Conservation (phyloP, 305 asterid species). For the Solanum hybrid region DNA sequence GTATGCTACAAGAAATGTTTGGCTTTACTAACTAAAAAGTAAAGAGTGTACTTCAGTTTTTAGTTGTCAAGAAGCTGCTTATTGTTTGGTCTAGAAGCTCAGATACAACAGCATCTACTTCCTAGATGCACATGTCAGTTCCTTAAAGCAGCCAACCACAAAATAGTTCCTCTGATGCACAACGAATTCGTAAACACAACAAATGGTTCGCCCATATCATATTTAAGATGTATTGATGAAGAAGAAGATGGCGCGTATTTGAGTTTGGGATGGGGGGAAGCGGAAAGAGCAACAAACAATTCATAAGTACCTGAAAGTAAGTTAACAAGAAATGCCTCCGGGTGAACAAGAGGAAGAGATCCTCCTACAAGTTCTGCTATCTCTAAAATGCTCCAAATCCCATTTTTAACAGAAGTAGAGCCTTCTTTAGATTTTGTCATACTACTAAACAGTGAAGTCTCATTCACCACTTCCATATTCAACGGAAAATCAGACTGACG, state of each 20-base stretch:
- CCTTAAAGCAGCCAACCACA: not conserved
- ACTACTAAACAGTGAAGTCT: constrained; percentile 19
- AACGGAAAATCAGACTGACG: constrained; percentile 19
- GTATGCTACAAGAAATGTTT: not conserved
- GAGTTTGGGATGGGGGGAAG: not conserved
- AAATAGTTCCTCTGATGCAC: not conserved
- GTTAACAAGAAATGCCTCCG: constrained; percentile 68
- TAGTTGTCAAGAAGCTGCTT: not conserved
- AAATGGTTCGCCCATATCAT: not conserved
- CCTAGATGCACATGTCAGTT: not conserved
- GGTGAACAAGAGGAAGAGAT: constrained; percentile 65
- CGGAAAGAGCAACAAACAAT: not conserved
- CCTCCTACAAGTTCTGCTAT: constrained; percentile 74
- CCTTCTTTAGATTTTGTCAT: constrained; percentile 23
- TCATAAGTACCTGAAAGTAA: constrained; percentile 58
- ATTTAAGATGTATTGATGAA: not conserved
- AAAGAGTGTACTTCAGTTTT: not conserved
- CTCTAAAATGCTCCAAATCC: constrained; percentile 66
- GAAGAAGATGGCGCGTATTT: not conserved
- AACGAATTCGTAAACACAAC: not conserved
- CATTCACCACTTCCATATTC: constrained; percentile 24
- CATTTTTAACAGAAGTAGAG: constrained; percentile 19
- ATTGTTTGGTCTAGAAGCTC: not conserved
- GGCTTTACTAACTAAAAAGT: not conserved
- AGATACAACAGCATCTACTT: not conserved